A percentile compares a stretch with the other conserved stretches of the same genome.
Evolutionary conservation across 2,329 filamentous ascomycete genomes (phyloP).

Genomic region (Epichloe coenophiala): DNA sequence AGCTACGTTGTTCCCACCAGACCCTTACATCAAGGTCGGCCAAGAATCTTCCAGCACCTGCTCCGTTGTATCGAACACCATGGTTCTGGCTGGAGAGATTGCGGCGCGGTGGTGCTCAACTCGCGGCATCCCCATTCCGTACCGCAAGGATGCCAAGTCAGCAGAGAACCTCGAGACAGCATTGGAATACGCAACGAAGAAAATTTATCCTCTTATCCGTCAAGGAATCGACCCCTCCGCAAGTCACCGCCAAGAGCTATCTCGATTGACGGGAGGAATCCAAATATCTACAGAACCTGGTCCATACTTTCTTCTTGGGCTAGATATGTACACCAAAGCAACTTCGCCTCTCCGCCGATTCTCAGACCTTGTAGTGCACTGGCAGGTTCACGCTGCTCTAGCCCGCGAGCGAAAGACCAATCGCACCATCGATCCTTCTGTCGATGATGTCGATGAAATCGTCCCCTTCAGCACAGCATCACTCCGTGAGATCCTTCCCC

Average conservation of each 20-base stretch:
- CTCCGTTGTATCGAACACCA: constrained; percentile 27
- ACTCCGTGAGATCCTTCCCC: constrained; percentile 33
- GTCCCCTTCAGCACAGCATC: constrained; percentile 31
- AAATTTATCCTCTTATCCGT: constrained; percentile 21
- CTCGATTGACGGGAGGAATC: constrained; percentile 30
- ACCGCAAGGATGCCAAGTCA: constrained; percentile 34
- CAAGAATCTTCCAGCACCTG: constrained; percentile 18
- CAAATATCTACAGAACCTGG: constrained; percentile 38
- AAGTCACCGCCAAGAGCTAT: constrained; percentile 16
- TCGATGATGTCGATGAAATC: constrained; percentile 20
- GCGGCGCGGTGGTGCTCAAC: constrained; percentile 47
- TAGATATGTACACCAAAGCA: constrained; percentile 47
- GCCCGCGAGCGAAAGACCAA: constrained; percentile 26
- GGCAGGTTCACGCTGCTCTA: constrained; percentile 50
- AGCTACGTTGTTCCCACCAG: constrained; percentile 22
- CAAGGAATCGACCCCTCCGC: constrained; percentile 20
- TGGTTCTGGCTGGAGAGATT: constrained; percentile 49
- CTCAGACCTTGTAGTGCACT: constrained; percentile 49
- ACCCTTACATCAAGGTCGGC: constrained; percentile 35
- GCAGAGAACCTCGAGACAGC: constrained; percentile 21
- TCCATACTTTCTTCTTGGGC: constrained; percentile 43
- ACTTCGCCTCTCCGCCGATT: constrained; percentile 56
- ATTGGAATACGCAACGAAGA: constrained; percentile 22
- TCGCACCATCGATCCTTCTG: constrained; percentile 12
- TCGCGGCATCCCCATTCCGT: constrained; percentile 45